Evolutionary conservation across 768 basidiomycete species (phyloP).

Genomic region (Suillus occidentalis): DNA sequence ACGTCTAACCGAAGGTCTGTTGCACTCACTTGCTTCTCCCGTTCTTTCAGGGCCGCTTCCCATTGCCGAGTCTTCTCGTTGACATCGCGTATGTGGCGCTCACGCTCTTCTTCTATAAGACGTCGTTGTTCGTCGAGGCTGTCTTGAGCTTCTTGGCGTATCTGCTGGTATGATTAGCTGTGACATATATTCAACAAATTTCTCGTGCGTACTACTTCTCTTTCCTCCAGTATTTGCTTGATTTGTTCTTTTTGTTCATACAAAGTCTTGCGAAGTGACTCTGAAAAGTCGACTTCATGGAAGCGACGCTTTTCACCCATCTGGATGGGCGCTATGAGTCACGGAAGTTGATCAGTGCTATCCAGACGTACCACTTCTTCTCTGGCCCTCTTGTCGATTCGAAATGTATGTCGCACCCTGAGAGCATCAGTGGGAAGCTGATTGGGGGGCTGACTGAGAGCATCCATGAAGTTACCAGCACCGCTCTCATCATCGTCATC

Average conservation of each 20-base stretch:
- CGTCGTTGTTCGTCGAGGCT: no score
- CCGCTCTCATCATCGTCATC: neutral
- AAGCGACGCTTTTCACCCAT: neutral
- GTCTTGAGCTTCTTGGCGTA: neutral
- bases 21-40: no score
- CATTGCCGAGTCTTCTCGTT: no score
- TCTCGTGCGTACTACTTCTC: no score
- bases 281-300: conserved; percentile 5
- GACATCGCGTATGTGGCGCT: no score
- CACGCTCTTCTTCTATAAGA: no score
- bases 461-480: neutral
- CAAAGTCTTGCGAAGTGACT: neutral
- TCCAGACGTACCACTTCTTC: neutral
- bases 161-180: neutral
- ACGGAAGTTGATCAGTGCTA: neutral
- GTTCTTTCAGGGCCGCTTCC: no score
- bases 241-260: neutral
- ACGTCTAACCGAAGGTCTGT: no score
- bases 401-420: no score
- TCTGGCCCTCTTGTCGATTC: neutral
- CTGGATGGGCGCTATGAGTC: neutral
- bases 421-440: neutral
- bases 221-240: no score
- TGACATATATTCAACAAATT: neutral
- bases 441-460: no score